phyloP scores from a whole-genome alignment of 495 filamentous ascomycete species.

The Penicillium cataractarum region DNA sequence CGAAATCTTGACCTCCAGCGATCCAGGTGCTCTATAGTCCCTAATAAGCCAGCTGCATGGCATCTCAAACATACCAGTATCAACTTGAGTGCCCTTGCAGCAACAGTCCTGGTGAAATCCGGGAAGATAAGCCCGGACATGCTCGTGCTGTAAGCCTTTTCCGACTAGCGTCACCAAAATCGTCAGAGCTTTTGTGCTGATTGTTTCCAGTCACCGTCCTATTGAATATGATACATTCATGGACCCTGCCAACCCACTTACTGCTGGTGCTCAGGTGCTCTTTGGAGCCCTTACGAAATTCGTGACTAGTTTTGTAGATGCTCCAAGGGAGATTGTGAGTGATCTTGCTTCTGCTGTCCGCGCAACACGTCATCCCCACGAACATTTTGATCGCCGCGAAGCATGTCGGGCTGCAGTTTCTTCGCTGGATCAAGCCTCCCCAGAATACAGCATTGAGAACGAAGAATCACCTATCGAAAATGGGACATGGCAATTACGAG shows the following conservation, averaged over 20 bases:
- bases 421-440: background rate
- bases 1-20: conserved; percentile 59
- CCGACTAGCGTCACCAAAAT: background rate
- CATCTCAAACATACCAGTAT: conserved; percentile 61
- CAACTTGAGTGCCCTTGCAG: conserved; percentile 66
- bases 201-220: conserved; percentile 54
- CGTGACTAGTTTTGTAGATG: conserved; percentile 77
- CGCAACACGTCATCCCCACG: conserved; percentile 62
- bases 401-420: conserved; percentile 13
- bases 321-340: conserved; percentile 71
- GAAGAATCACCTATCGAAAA: background rate
- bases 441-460: background rate
- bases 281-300: conserved; percentile 71
- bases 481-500: background rate
- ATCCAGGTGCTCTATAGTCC: conserved; percentile 65
- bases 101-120: conserved; percentile 60
- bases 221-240: conserved; percentile 69
- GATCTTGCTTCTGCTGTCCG: conserved; percentile 62
- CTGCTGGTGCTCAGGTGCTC: conserved; percentile 70
- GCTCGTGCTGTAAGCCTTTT: conserved; percentile 61
- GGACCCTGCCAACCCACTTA: conserved; percentile 69
- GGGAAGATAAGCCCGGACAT: conserved; percentile 62
- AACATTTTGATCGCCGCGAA: conserved; percentile 32
- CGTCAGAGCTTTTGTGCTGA: background rate
- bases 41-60: conserved; percentile 67